Percentiles rank a stretch among this genome's conserved stretches.
phyloP scores from a whole-genome alignment of 768 basidiomycete genomes.

The Mycena haematopus region DNA sequence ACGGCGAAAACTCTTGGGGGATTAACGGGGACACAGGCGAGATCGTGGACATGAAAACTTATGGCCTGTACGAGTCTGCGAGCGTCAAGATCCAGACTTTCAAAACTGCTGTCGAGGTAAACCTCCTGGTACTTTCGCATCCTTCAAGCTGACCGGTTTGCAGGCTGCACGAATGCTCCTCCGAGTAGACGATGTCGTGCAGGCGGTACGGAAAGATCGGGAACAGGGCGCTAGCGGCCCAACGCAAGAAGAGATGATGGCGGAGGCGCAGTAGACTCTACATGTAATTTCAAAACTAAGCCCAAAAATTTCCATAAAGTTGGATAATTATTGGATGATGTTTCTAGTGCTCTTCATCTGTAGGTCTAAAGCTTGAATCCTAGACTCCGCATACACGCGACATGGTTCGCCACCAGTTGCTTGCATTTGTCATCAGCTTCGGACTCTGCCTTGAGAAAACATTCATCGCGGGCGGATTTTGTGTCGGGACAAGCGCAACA shows the following conservation, averaged over 20 bases:
- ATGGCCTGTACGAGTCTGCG: conserved; percentile 94
- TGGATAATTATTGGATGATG: conserved; percentile 18
- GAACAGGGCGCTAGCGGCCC: conserved; percentile 58
- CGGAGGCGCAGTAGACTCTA: conserved; percentile 32
- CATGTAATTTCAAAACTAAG: conserved; percentile 3
- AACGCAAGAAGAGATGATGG: conserved; percentile 64
- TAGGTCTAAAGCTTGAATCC: conserved; percentile 78
- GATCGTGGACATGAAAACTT: conserved; percentile 93
- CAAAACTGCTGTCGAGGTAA: conserved; percentile 95
- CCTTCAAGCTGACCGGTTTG: conserved; percentile 7
- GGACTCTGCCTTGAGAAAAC: conserved; percentile 77
- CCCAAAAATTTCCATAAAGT: conserved; percentile 21
- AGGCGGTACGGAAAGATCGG: conserved; percentile 80
- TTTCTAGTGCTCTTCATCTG: conserved; percentile 2
- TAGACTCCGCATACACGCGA: conserved; percentile 88
- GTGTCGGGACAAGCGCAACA: conserved; percentile 97
- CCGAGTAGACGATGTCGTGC: conserved; percentile 93
- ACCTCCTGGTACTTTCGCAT: conserved; percentile 10
- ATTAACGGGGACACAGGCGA: conserved; percentile 97
- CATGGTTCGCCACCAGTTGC: conserved; percentile 78
- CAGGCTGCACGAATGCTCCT: conserved; percentile 90
- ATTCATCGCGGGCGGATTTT: conserved; percentile 91
- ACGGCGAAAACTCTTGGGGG: conserved; percentile 90
- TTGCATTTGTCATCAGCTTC: conserved; percentile 82
- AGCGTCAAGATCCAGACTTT: conserved; percentile 98